Evolutionary conservation across 257 asterid species (phyloP), one percentile per base, ranked within the genome.

Genomic region (Solanum bukasovii): DNA sequence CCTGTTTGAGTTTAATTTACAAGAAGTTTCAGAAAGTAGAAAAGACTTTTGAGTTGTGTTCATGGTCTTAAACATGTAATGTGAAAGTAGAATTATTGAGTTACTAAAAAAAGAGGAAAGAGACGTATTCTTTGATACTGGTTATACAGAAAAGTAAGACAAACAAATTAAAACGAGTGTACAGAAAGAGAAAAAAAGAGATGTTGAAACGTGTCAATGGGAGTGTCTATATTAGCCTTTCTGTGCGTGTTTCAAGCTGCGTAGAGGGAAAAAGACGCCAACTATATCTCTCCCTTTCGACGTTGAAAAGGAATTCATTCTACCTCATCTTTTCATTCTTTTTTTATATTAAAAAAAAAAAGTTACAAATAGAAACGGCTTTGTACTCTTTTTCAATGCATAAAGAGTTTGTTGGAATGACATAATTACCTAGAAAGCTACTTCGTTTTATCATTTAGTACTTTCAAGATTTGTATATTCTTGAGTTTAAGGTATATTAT

Each of bases 231-330:
- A 63, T 88, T 88, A 74, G 77, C 88, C 86, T 88, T 56, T 38
- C 87, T 79, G 84, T 89, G 93, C 95, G 93, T 90, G 92, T 93
- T 91, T 90, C 87, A 88, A 92, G 94, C 92, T 84, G 93, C 92
- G 89, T 93, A 79, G 92, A 94, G 91, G 93, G 89, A 92, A 90
- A 90, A 91, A 90, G 89, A 92, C 86, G 94, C 94, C 92, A 91
- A 88, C 88, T 86, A 87, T 87, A 72, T 91, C 88, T 90, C 61
- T 75, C 87, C 85, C 88, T 92, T 88, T 92, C 91, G 83, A 87
- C 89, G 88, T 84, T 87, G 91, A 88, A 92, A 92, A 86, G 56
- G 67, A 91, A 87, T 92, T 73, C 84, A 34, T 49, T 86, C 88
- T 56, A 72, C 87, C 90, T 73, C 92, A 88, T 21, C 84, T 88